phyloP scores from a whole-genome alignment of 345 rosid genomes.

The Populus simonii region DNA sequence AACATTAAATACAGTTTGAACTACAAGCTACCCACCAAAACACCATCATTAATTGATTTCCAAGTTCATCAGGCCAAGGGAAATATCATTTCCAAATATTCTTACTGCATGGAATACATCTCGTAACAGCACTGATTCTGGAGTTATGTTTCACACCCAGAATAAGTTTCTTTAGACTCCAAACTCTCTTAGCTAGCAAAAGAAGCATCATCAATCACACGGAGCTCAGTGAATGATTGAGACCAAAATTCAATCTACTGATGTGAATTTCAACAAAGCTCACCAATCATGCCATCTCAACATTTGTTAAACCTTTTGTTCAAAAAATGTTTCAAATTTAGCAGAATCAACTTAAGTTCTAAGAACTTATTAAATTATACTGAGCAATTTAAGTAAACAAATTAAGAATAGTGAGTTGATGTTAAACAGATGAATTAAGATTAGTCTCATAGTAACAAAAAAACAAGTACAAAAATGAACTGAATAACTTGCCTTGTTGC shows the following conservation, averaged over 20 bases:
- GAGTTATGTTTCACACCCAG: too few relatives aligned
- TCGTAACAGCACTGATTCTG: too few relatives aligned
- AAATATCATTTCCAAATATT: too few relatives aligned
- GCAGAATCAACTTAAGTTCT: neutral
- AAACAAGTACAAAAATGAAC: neutral
- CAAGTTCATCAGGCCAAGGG: too few relatives aligned
- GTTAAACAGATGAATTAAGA: too few relatives aligned
- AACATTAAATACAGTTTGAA: neutral
- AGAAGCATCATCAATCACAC: too few relatives aligned
- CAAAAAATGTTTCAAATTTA: neutral
- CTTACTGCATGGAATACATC: too few relatives aligned
- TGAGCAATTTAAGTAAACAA: too few relatives aligned
- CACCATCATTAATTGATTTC: neutral
- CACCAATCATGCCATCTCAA: neutral
- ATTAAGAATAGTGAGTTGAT: too few relatives aligned
- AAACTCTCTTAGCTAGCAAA: too few relatives aligned
- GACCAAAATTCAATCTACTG: neutral
- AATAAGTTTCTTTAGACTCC: too few relatives aligned
- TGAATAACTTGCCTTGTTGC: neutral
- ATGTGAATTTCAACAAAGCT: neutral
- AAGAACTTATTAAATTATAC: neutral
- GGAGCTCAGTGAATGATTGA: too few relatives aligned
- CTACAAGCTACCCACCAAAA: neutral
- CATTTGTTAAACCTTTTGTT: neutral
- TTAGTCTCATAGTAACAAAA: neutral